phyloP scores from a whole-genome alignment of 352 stramenopile genomes.

The Globisporangium emineosum region DNA sequence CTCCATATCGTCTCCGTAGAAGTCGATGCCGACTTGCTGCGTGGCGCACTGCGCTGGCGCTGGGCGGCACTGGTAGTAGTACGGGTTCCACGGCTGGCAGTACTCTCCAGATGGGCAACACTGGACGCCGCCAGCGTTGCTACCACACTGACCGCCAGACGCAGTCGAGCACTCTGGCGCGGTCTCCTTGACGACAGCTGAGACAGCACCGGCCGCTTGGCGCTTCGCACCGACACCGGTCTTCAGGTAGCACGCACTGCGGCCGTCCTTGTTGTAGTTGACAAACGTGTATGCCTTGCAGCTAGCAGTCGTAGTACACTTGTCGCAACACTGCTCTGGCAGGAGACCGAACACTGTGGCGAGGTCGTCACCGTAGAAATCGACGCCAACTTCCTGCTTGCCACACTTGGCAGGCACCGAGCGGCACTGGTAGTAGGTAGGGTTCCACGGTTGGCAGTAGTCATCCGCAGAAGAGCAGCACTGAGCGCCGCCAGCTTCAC shows the following conservation, averaged over 20 bases:
- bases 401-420: background rate
- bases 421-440: constrained; percentile 28
- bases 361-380: background rate
- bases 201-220: background rate
- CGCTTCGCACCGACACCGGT: background rate
- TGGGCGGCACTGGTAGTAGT: constrained; percentile 28
- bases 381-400: background rate
- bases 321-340: background rate
- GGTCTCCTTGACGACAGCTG: background rate
- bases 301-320: background rate
- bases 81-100: constrained; percentile 27
- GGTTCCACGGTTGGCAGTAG: constrained; percentile 31
- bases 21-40: background rate
- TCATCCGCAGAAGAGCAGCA: background rate
- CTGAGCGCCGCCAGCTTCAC: constrained; percentile 3
- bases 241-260: background rate
- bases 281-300: background rate
- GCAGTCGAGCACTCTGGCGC: background rate
- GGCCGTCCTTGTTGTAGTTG: background rate
- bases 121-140: background rate
- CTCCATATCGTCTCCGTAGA: background rate
- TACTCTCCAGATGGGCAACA: constrained; percentile 10
- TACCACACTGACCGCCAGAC: background rate
- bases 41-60: background rate
- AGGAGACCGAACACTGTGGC: background rate